A percentile compares a stretch with the other conserved stretches of the same genome.
Conservation (phyloP, 1,284 basidiomycete species). For the Puccinia hordei region DNA sequence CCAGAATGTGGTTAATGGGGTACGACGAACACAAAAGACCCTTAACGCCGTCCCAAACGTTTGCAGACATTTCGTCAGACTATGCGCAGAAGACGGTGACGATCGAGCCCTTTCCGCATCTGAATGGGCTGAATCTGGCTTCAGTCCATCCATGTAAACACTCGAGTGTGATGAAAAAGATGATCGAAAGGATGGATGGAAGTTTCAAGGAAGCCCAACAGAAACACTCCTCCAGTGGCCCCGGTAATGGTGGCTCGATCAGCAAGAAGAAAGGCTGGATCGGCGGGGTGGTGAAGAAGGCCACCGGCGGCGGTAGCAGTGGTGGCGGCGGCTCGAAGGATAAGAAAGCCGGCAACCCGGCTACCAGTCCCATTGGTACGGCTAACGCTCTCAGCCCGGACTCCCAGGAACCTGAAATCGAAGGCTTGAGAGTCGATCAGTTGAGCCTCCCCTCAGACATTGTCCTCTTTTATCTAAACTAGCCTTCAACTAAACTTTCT, state of each 20-base stretch:
- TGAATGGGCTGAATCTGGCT: conserved; percentile 66
- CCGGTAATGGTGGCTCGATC: conserved; percentile 57
- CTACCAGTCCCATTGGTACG: conserved; percentile 65
- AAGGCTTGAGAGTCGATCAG: conserved; percentile 93
- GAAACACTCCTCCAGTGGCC: conserved; percentile 62
- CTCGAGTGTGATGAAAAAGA: conserved; percentile 99
- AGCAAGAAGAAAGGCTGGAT: conserved; percentile 81
- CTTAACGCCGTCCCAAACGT: conserved; percentile 83
- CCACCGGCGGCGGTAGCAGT: conserved; percentile 64
- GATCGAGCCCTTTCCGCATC: conserved; percentile 95
- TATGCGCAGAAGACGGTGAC: conserved; percentile 99
- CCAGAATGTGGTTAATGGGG: conserved; percentile 88
- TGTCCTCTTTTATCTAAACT: neutral
- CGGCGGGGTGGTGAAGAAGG: conserved; percentile 69
- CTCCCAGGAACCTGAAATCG: conserved; percentile 71
- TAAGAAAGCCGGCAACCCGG: conserved; percentile 53
- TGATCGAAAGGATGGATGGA: conserved; percentile 95
- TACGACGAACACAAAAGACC: conserved; percentile 91
- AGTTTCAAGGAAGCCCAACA: conserved; percentile 63
- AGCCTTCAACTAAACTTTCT: neutral
- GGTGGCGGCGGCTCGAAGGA: conserved; percentile 52
- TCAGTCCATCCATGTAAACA: conserved; percentile 99
- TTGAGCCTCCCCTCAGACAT: conserved; percentile 6
- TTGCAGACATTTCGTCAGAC: conserved; percentile 95
- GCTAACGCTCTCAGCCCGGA: conserved; percentile 54